Conservation (phyloP, 139 green algal species). For the Chlorella sp. region DNA sequence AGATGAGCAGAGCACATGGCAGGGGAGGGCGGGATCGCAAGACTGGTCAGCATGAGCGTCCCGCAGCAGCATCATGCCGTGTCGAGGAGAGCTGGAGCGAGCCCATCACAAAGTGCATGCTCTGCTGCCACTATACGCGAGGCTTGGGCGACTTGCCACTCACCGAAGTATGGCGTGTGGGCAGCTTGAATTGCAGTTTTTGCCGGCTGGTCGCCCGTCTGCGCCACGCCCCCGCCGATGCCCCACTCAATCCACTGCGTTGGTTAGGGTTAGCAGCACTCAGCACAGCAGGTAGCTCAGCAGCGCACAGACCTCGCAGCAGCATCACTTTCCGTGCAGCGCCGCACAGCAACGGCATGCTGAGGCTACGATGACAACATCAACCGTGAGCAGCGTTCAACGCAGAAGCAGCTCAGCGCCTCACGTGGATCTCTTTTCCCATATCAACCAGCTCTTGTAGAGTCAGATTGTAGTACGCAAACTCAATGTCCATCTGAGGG, state of each 20-base stretch:
- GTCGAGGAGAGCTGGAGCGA: background rate
- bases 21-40: too few species aligned
- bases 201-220: slow-evolving; percentile 9
- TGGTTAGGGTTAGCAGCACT: too few species aligned
- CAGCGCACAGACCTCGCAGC: too few species aligned
- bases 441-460: slow-evolving; percentile 10
- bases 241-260: slow-evolving; percentile 29
- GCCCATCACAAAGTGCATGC: background rate
- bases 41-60: background rate
- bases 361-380: too few species aligned
- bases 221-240: slow-evolving; percentile 6
- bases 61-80: too few species aligned
- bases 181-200: background rate
- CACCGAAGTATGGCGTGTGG: background rate
- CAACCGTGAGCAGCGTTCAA: too few species aligned
- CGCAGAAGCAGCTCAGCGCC: too few species aligned
- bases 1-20: too few species aligned
- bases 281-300: too few species aligned
- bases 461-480: slow-evolving; percentile 16
- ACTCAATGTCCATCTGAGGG: slow-evolving; percentile 26
- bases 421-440: slow-evolving; percentile 16
- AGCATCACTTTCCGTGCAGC: too few species aligned
- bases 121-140: background rate
- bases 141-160: background rate
- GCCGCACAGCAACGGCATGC: too few species aligned